Evolutionary conservation across 1,139 yeast species (phyloP), one percentile per base, ranked within the genome.

Genomic region (Arxiozyma slooffiae): DNA sequence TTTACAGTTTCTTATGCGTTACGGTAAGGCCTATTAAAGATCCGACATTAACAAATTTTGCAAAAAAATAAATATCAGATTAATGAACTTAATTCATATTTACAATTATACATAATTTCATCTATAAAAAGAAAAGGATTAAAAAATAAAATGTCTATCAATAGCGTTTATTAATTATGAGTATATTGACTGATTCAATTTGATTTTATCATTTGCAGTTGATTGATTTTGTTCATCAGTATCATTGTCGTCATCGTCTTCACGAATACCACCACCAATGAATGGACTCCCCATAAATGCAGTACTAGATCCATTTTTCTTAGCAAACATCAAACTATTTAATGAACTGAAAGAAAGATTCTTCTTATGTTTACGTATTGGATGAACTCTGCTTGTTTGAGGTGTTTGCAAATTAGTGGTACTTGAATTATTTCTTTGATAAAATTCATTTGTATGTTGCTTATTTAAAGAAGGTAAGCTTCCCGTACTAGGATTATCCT

Each of bases 301-400:
- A 26, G 50, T 40, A 37, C 21, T 48, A 14, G 45, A 55, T 1
- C 57, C 54, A 40, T 53, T 60, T 50, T 63, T 63, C 50, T 64
- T 65, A 2, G 68, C 62, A 47, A 65, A 63, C 60, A 64, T 59
- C 37, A 63, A 56, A 52, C 63, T 68, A 49, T 66, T 75, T 51
- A 64, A 55, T 4, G 72, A 68, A 41, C 66, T 61, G 48, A 66
- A 61, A 0, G 70, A 67, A 2, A 64, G 66, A 40, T 63, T 65
- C 49, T 66, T 66, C 46, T 62, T 64, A 49, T 67, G 70, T 43
- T 61, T 65, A 46, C 67, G 55, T 7, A 60, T 53, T 9, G 63
- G 60, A 42, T 60, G 65, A 7, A 59, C 57, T 46, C 64, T 60
- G n/a, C 57, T 40, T 7, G 59, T 49, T 20, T 40, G 41, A 24